Base-by-base conservation (phyloP, 768 basidiomycete genomes). In the Podaxis sp. region DNA sequence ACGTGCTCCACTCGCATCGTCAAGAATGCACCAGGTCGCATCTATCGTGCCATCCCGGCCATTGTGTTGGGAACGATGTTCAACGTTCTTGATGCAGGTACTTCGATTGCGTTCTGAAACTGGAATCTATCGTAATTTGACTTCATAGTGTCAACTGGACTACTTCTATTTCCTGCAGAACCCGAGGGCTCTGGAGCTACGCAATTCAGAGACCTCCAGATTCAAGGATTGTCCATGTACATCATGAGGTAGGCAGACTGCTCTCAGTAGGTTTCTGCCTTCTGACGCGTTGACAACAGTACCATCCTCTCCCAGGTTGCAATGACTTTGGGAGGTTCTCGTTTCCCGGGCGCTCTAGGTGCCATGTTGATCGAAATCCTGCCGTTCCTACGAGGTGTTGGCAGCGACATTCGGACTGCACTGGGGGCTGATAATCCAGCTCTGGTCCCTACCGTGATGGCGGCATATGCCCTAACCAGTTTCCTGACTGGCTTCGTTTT, bases 281-380 rank as follows among this genome's bases (percentile, higher is more conserved):
- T 17, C 43, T 46, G 43, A 46, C n/a, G n/a, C 15, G 4, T 46
- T 2, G n/a, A 5, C 19, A 7, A 13, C 43, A 46, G 68, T 41
- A 67, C 63, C 2, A 41, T 71, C 13, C 56, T 64, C 5, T 68
- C 67, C 3, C 70, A 71, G 47, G 8, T 71, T 4, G 65, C 57
- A 3, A 66, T 71, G 66, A 65, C 68, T 3, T 56, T 69, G 8
- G 70, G 70, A n/a, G 70, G 70, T 15, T 71, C 70, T 15, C 65
- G 64, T 8, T 69, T 71, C 41, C 67, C 70, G 0, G 70, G 70
- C 2, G 70, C 58, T 25, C 7, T 69, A 19, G 67, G 66, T 25
- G 60, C 62, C 12, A 71, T 69, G 70, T 47, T 71, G 15, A 66
- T 71, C 2, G 70, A 71, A 62, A 69, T 71, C 9, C 41, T 71